These are phyloP conservation scores for Aurantiochytrium sp. DNA, from an alignment of 108 stramenopile species.

Conservation along the genomic window DNA sequence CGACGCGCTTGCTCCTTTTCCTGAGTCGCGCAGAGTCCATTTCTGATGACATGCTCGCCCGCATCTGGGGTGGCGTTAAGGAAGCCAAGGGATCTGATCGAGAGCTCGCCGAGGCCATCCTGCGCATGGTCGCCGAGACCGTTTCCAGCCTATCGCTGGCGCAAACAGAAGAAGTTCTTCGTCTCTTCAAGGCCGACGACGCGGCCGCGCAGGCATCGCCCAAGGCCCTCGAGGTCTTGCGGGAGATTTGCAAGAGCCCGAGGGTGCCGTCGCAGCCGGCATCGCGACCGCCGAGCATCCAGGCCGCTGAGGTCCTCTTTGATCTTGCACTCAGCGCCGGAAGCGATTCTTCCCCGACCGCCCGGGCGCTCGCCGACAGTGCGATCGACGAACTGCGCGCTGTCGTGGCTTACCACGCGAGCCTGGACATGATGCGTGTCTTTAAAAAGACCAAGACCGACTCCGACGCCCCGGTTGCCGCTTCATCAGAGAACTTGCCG, in stretches of 20 bases:
- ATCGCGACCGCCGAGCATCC: neutral
- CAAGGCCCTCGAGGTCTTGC: neutral
- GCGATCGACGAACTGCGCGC: neutral
- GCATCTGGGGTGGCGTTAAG: neutral
- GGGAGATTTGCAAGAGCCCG: conserved; percentile 7
- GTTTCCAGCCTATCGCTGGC: neutral
- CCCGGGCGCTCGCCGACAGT: no score
- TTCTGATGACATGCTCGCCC: neutral
- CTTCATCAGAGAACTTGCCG: no score
- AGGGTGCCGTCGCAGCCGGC: no score
- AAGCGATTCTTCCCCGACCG: no score
- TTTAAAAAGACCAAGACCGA: neutral
- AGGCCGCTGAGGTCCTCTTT: neutral
- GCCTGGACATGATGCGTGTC: neutral
- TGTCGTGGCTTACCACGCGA: neutral
- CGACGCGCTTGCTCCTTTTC: neutral
- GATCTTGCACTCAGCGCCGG: neutral
- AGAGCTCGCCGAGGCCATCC: neutral
- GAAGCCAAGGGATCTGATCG: conserved; percentile 1
- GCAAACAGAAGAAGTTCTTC: neutral
- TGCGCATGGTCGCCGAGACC: neutral
- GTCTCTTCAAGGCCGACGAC: neutral
- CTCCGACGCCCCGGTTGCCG: no score
- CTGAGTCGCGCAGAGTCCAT: neutral
- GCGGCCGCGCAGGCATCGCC: neutral